These are phyloP conservation scores for Phaeosphaeria sp. DNA, from an alignment of 2,329 filamentous ascomycete genomes.

Conservation along the genomic window DNA sequence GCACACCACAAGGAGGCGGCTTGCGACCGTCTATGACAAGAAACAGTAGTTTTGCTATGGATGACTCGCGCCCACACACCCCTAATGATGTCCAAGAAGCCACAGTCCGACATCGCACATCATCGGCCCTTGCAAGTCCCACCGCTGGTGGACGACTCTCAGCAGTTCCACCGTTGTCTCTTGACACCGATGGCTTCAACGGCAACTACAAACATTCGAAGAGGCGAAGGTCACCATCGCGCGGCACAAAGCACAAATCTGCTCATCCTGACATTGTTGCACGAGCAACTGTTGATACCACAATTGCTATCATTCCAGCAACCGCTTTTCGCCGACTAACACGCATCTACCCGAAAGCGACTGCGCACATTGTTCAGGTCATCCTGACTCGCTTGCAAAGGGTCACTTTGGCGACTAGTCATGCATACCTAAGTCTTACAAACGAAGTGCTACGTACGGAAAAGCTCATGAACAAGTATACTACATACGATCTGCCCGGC, in stretches of 20 bases:
- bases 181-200: conserved; percentile 59
- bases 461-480: conserved; percentile 91
- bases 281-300: conserved; percentile 94
- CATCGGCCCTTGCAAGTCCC: conserved; percentile 44
- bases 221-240: conserved; percentile 30
- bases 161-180: conserved; percentile 75
- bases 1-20: conserved; percentile 29
- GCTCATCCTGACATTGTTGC: conserved; percentile 97
- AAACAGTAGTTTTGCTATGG: conserved; percentile 39
- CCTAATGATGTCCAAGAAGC: conserved; percentile 30
- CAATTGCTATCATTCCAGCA: conserved; percentile 96
- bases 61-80: conserved; percentile 42
- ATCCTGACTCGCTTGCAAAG: conserved; percentile 93
- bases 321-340: conserved; percentile 94
- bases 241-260: conserved; percentile 65
- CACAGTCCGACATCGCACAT: conserved; percentile 31
- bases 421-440: conserved; percentile 91
- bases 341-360: conserved; percentile 92
- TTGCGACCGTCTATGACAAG: conserved; percentile 29
- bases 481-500: conserved; percentile 88
- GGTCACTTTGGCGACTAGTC: conserved; percentile 92
- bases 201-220: conserved; percentile 30
- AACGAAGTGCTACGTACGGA: conserved; percentile 92
- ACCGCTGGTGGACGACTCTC: conserved; percentile 52
- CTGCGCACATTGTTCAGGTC: conserved; percentile 96